These are phyloP conservation scores for Phytopythium delawarense DNA, from an alignment of 352 stramenopile genomes.

Conservation along the genomic window DNA sequence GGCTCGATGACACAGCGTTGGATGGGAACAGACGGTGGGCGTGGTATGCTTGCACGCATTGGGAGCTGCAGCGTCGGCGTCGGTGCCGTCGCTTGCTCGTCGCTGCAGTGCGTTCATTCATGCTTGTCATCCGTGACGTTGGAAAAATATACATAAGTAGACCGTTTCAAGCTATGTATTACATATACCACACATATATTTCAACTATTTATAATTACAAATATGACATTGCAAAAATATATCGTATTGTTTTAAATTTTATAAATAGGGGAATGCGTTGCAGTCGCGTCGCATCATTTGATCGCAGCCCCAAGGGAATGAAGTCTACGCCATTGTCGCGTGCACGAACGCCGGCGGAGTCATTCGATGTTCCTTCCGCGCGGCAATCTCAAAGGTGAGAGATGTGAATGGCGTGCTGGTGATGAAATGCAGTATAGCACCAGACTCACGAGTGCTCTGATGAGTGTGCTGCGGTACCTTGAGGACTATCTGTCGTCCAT, in stretches of 20 bases:
- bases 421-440: neutral
- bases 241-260: neutral
- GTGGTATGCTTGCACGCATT: neutral
- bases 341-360: constrained; percentile 13
- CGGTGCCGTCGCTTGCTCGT: neutral
- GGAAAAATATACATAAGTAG: neutral
- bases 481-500: constrained; percentile 15
- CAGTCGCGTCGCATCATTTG: no score
- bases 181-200: neutral
- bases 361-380: constrained; percentile 17
- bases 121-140: neutral
- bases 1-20: neutral
- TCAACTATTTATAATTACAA: neutral
- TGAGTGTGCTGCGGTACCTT: constrained; percentile 3
- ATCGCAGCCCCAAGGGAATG: constrained; percentile 4
- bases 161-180: neutral
- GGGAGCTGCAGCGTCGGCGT: neutral
- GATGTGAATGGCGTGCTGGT: constrained; percentile 6
- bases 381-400: constrained; percentile 22
- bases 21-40: neutral
- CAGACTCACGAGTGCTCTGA: neutral
- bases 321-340: constrained; percentile 12
- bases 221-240: neutral
- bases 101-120: neutral
- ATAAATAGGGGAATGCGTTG: neutral